Evolutionary conservation across 192 early-diverging fungal species (phyloP).

Genomic region (Gaertneriomyces sp.): DNA sequence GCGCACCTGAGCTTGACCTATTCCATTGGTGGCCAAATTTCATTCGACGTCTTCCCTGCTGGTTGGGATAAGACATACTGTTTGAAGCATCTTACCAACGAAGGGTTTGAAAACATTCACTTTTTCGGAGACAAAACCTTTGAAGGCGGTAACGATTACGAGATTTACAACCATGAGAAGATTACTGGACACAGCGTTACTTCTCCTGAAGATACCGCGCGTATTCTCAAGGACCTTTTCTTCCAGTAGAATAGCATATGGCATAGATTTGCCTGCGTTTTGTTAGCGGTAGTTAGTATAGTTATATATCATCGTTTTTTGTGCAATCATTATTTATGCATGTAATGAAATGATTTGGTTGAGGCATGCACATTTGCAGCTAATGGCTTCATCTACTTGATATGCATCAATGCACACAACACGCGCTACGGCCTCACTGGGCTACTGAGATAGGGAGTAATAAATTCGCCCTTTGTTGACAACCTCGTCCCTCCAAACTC

Average conservation of each 20-base stretch:
- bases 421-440: too few species aligned
- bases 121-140: constrained; percentile 99
- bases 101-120: constrained; percentile 87
- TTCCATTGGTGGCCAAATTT: constrained; percentile 98
- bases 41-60: constrained; percentile 96
- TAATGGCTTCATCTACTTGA: too few species aligned
- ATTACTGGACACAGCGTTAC: constrained; percentile 85
- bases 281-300: too few species aligned
- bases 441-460: too few species aligned
- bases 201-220: constrained; percentile 78
- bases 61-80: constrained; percentile 99
- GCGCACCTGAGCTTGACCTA: constrained; percentile 81
- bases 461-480: too few species aligned
- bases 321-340: too few species aligned
- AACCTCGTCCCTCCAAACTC: too few species aligned
- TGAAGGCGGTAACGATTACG: constrained; percentile 97
- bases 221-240: constrained; percentile 77
- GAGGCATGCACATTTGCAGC: too few species aligned
- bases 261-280: background rate
- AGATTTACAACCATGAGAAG: constrained; percentile 80
- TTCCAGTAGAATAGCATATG: constrained; percentile 19
- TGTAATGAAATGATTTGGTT: too few species aligned
- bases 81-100: constrained; percentile 78
- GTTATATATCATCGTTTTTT: too few species aligned
- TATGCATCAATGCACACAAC: too few species aligned